Base-by-base conservation (phyloP, 2,329 filamentous ascomycete species). In the Colletotrichum musae region DNA sequence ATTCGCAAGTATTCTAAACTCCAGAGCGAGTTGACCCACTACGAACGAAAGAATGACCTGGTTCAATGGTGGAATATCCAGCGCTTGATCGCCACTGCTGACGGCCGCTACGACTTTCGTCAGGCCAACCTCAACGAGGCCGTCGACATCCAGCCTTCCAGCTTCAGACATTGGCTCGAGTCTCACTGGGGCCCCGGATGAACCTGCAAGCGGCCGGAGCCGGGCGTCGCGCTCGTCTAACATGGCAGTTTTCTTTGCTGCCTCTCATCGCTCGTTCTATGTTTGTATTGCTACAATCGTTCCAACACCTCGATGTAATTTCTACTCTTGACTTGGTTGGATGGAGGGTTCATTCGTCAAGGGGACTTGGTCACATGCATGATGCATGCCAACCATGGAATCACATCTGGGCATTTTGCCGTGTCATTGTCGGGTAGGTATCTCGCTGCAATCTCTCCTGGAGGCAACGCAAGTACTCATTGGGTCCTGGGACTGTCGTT, bases 101-200 rank as follows among this genome's bases (percentile, higher is more conserved):
- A 92, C 71, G 89, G 91, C 2, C 86, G 89, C 10, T 94, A 93
- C 75, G 88, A 91, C 71, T 92, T 92, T 73, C 80, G 82, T 3
- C 80, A 86, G 13, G 80, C 88, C 1, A 91, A 89, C 70, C 80
- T 94, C 62, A 92, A 93, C 76, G 81, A 83, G 2, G 74, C 82
- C 3, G 75, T 87, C 51, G 76, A 82, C 45, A 68, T 90, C 13
- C 81, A 81, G 53, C 86, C 89, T 0, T 79, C 84, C 65, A 79
- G 75, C 2, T 89, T 92, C 73, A 80, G 81, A 66, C 79, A 84
- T 51, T 92, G 89, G 89, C 75, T 92, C 45, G 77, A 80, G 64
- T 75, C 76, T n/a, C 78, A 80, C 5, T 89, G 87, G 86, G 78
- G 76, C 12, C 71, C 76, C 52, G 74, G 71, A 16, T 36, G 69